Base-by-base conservation (phyloP, 2,329 filamentous ascomycete genomes). In the Elsinoe fawcettii region DNA sequence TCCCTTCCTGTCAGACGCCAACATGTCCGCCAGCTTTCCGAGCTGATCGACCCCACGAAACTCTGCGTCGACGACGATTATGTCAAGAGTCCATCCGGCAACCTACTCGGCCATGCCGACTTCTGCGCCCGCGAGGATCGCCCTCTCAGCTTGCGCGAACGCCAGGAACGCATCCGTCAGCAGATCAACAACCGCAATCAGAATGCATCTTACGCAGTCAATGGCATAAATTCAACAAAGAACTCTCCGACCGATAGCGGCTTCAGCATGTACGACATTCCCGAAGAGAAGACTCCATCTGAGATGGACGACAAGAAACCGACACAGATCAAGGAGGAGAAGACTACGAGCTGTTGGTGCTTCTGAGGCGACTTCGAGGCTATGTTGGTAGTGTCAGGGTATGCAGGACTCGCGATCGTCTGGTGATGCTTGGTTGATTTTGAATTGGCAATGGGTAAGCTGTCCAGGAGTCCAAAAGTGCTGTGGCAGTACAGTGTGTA, bases 61-160 rank as follows among this genome's bases (percentile, higher is more conserved):
- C 57, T 70, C 18, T 44, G 58, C 2, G 55, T 47, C 11, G 59
- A 62, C 11, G 47, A 54, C n/a, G 56, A 56, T 1, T 60, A 63
- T 27, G 58, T 70, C 16, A 63, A 65, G 6, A 66, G 66, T 16
- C 69, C 66, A 3, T 69, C 66, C 49, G 69, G 69, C 16, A 63
- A 68, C 30, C 34, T 69, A 0, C 63, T 70, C 2, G 59, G 57
- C 11, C 58, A 60, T 8, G 62, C 63, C 36, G 55, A 66, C 30
- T 67, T 63, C 53, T 58, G 63, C 8, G 58, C 44, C 7, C 65
- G 65, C 27, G 60, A 61, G 2, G 64, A 66, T 58, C 66, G 71
- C 4, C 69, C 69, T 1, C 51, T 64, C 27, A 67, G 67, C 34
- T 64, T 73, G 43, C 61, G 67, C 25, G 71, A 73, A 63, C 64